phyloP scores from a whole-genome alignment of 2,329 filamentous ascomycete genomes.

The Clarireedia monteithiana region DNA sequence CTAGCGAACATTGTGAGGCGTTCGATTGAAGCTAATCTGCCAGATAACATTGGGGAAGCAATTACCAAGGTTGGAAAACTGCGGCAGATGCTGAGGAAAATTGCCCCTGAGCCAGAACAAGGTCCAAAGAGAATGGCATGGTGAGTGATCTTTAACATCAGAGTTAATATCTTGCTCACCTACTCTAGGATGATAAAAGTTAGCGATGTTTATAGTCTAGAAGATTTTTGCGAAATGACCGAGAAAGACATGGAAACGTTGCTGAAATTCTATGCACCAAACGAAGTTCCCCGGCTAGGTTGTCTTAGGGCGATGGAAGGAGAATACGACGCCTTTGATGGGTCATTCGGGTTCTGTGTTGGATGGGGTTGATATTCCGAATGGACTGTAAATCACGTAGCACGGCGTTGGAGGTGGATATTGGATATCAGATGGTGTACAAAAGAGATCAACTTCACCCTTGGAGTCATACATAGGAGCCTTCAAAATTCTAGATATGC shows the following conservation, averaged over 20 bases:
- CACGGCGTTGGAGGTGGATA: neutral
- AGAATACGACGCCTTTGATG: conserved; percentile 25
- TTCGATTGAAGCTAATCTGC: conserved; percentile 70
- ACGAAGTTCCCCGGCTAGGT: conserved; percentile 47
- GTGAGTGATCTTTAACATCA: conserved; percentile 37
- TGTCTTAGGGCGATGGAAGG: conserved; percentile 46
- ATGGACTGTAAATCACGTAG: neutral
- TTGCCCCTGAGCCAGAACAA: conserved; percentile 65
- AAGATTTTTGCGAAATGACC: conserved; percentile 75
- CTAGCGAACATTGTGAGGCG: conserved; percentile 79
- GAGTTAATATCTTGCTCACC: conserved; percentile 27
- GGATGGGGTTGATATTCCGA: conserved; percentile 20
- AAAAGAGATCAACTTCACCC: neutral
- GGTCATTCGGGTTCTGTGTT: conserved; percentile 29
- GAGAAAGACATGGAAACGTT: conserved; percentile 79
- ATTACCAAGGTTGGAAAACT: conserved; percentile 78
- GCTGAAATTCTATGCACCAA: conserved; percentile 61
- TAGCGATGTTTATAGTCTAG: conserved; percentile 77
- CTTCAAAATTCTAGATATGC: neutral
- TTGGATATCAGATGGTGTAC: no score
- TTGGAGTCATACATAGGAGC: neutral
- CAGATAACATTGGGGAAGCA: conserved; percentile 73
- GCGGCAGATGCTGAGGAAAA: conserved; percentile 66
- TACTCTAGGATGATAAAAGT: conserved; percentile 75
- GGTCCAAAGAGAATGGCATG: conserved; percentile 87